Percentiles rank a stretch among this genome's conserved stretches.
Conservation (phyloP, 805 yeast genomes). For the Yamadazyma ubonensis region DNA sequence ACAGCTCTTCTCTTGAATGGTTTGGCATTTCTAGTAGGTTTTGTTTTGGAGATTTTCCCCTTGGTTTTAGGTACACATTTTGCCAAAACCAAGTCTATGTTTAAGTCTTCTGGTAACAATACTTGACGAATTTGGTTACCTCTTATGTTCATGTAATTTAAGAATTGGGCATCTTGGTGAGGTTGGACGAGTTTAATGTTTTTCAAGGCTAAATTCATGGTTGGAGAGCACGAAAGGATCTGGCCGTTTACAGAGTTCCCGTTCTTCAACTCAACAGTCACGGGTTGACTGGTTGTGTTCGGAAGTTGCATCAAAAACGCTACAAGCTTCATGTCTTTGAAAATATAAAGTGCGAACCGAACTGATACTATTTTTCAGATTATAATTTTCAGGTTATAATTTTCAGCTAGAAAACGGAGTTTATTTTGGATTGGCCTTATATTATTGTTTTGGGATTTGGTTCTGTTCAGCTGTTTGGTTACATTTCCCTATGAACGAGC, state of each 20-base stretch:
- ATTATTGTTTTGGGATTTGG: no score
- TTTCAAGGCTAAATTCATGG: conserved; percentile 83
- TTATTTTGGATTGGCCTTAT: no score
- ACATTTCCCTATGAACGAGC: no score
- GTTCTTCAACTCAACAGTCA: conserved; percentile 87
- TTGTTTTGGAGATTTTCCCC: conserved; percentile 1
- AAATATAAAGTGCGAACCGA: conserved; percentile 1
- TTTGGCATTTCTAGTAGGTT: neutral
- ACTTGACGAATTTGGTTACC: conserved; percentile 88
- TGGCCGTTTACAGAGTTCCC: conserved; percentile 88
- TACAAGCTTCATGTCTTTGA: conserved; percentile 55
- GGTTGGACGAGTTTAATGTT: conserved; percentile 77
- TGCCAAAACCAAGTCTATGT: conserved; percentile 61
- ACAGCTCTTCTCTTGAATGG: conserved; percentile 10
- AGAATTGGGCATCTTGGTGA: conserved; percentile 62
- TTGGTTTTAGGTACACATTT: conserved; percentile 33
- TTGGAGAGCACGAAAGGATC: conserved; percentile 78
- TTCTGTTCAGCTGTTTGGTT: no score
- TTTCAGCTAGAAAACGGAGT: no score
- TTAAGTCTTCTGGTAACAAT: conserved; percentile 80
- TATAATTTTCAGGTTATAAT: no score
- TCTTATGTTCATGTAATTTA: conserved; percentile 80
- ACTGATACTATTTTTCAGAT: no score
- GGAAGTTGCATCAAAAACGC: conserved; percentile 78
- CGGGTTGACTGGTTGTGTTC: conserved; percentile 67